phyloP scores from a whole-genome alignment of 169 alveolate genomes.

The Blepharisma undulans region DNA sequence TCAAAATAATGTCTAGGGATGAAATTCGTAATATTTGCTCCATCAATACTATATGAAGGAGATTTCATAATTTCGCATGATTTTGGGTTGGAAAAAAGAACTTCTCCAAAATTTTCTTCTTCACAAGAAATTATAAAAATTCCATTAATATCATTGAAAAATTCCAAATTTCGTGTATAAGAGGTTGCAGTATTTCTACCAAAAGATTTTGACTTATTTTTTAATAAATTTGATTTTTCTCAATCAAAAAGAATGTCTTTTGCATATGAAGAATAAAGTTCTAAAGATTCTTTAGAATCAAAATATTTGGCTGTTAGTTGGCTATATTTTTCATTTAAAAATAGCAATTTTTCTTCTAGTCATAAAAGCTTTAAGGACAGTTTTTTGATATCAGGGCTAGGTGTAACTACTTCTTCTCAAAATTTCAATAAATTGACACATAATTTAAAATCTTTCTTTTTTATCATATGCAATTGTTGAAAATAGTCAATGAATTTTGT shows the following conservation, averaged over 20 bases:
- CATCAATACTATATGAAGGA: background rate
- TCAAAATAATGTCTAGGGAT: background rate
- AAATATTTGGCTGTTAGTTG: background rate
- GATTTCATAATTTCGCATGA: background rate
- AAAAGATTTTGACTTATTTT: background rate
- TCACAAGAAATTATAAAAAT: constrained; percentile 2
- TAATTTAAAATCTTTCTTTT: background rate
- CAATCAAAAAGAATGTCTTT: background rate
- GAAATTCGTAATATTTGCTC: background rate
- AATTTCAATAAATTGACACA: background rate
- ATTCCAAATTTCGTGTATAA: background rate
- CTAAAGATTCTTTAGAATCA: background rate
- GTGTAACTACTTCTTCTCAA: background rate
- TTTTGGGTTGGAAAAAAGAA: background rate
- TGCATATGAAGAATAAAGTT: background rate
- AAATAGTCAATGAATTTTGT: background rate
- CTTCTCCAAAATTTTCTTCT: background rate
- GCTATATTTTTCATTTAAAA: too few relatives aligned
- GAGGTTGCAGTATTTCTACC: background rate
- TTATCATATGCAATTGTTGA: background rate
- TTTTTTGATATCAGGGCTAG: background rate
- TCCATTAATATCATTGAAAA: background rate
- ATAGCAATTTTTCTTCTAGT: background rate
- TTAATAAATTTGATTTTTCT: background rate
- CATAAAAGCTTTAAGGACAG: background rate